Percentiles rank a stretch among this genome's conserved stretches.
Evolutionary conservation across 1,139 yeast species (phyloP).

Genomic region (Blastobotrys elegans): DNA sequence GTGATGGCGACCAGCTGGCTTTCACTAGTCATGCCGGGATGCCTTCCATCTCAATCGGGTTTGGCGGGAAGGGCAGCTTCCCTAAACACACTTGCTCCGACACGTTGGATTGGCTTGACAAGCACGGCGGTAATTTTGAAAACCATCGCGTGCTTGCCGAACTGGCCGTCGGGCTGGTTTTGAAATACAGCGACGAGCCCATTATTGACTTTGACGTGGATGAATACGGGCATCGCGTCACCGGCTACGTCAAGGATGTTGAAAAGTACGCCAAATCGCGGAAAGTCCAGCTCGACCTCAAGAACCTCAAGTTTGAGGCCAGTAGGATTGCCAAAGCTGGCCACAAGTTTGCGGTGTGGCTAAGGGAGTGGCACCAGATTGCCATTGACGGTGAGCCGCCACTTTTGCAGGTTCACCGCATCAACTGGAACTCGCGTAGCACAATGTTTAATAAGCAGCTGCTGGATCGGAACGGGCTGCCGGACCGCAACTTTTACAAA

Average conservation of each 20-base stretch:
- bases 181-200: slow-evolving; percentile 67
- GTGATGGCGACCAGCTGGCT: slow-evolving; percentile 60
- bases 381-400: slow-evolving; percentile 53
- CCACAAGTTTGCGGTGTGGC: slow-evolving; percentile 41
- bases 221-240: slow-evolving; percentile 45
- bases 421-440: slow-evolving; percentile 75
- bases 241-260: slow-evolving; percentile 46
- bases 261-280: slow-evolving; percentile 38
- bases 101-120: slow-evolving; percentile 51
- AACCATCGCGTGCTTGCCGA: slow-evolving; percentile 57
- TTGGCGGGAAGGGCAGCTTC: slow-evolving; percentile 35
- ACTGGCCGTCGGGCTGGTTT: slow-evolving; percentile 47
- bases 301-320: slow-evolving; percentile 24
- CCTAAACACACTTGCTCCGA: slow-evolving; percentile 68
- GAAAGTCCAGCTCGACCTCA: slow-evolving; percentile 15
- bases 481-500: slow-evolving; percentile 59
- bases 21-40: slow-evolving; percentile 60
- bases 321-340: slow-evolving; percentile 25
- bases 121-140: slow-evolving; percentile 49
- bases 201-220: slow-evolving; percentile 64
- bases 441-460: slow-evolving; percentile 53
- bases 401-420: slow-evolving; percentile 60
- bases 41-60: slow-evolving; percentile 61
- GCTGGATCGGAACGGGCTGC: slow-evolving; percentile 44
- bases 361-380: slow-evolving; percentile 50